Evolutionary conservation across 2,329 filamentous ascomycete species (phyloP).

Genomic region (Aspergillus sojae): DNA sequence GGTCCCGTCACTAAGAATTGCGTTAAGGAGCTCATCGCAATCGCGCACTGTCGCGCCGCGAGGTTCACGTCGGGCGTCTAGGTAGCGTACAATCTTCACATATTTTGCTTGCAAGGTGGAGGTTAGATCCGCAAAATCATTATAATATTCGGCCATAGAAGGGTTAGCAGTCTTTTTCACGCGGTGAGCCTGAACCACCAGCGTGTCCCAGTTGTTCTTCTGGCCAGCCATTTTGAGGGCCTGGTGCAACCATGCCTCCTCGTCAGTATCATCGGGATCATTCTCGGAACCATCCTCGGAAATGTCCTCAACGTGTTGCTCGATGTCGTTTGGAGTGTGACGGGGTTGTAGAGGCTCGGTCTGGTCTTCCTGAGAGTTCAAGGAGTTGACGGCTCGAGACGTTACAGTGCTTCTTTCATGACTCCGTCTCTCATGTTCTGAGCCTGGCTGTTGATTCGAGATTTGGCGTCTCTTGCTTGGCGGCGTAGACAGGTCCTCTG

Average conservation of each 20-base stretch:
- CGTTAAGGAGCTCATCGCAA: conserved; percentile 4
- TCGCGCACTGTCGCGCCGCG: conserved; percentile 1
- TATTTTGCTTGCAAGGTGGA: conserved; percentile 8
- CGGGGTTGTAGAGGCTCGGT: not conserved
- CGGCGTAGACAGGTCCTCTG: not conserved
- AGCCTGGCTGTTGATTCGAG: not conserved
- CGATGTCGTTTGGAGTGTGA: not conserved
- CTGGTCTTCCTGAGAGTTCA: not conserved
- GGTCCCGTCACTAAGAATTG: conserved; percentile 9
- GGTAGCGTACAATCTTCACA: not conserved
- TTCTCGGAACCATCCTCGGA: not conserved
- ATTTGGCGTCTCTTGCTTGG: not conserved
- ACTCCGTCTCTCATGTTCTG: not conserved
- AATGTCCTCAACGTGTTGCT: not conserved
- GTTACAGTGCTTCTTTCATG: not conserved
- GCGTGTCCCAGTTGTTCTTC: conserved; percentile 23
- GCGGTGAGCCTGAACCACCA: conserved; percentile 13
- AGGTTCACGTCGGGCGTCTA: not conserved
- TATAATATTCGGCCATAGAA: not conserved
- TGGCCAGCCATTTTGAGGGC: conserved; percentile 24
- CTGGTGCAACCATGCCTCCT: conserved; percentile 19
- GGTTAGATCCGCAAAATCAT: conserved; percentile 9
- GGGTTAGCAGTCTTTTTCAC: conserved; percentile 4
- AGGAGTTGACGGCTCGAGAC: not conserved
- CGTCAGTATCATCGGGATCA: not conserved